A percentile compares a stretch with the other conserved stretches of the same genome.
Evolutionary conservation across 1,139 yeast genomes (phyloP).

Genomic region (Kurtzmaniella quercitrusa): DNA sequence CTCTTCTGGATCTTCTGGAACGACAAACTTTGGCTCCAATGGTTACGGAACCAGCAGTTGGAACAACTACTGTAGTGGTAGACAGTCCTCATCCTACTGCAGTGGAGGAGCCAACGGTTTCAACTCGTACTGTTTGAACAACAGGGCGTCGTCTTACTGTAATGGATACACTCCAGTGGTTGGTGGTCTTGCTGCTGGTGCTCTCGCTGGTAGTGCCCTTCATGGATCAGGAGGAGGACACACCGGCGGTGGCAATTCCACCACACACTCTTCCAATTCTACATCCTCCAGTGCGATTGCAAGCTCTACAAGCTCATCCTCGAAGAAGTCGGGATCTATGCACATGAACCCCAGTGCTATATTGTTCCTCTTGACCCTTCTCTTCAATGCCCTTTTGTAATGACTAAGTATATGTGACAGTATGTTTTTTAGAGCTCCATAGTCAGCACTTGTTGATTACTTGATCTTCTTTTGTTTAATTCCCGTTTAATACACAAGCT

Average conservation of each 20-base stretch:
- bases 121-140: not conserved
- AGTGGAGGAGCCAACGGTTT: not conserved
- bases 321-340: not conserved
- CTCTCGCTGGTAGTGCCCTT: slow-evolving; percentile 1
- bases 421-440: too few species aligned
- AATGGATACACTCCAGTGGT: slow-evolving; percentile 1
- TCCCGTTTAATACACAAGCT: too few species aligned
- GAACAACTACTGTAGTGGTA: not conserved
- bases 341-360: not conserved
- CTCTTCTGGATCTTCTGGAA: slow-evolving; percentile 4
- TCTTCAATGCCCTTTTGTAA: not conserved
- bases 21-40: not conserved
- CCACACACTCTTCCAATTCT: not conserved
- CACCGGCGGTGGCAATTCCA: not conserved
- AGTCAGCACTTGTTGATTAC: too few species aligned
- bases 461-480: too few species aligned
- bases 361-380: not conserved
- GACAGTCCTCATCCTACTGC: not conserved
- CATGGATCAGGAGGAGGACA: not conserved
- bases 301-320: not conserved
- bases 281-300: not conserved
- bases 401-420: not conserved
- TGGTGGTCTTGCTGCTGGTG: slow-evolving; percentile 4
- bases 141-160: not conserved
- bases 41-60: slow-evolving; percentile 3